Conservation (phyloP, 371 early-diverging fungal genomes). For the Syncephalastrum contaminatum region DNA sequence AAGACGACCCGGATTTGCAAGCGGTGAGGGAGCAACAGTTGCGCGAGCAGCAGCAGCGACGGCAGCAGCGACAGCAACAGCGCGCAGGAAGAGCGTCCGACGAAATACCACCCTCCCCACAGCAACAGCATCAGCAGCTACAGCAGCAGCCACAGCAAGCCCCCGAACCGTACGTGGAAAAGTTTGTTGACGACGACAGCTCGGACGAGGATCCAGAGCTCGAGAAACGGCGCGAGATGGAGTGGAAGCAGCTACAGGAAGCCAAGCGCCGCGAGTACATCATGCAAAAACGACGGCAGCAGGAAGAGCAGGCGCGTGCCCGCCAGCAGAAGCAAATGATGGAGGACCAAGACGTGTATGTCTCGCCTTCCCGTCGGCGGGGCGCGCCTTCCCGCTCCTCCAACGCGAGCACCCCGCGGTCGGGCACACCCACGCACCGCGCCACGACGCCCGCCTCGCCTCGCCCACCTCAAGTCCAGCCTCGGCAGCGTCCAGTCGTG, state of each 20-base stretch:
- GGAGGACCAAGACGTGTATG: slow-evolving; percentile 37
- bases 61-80: no score
- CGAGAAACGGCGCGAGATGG: slow-evolving; percentile 17
- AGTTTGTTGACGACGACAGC: slow-evolving; percentile 34
- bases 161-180: slow-evolving; percentile 15
- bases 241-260: slow-evolving; percentile 17
- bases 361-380: slow-evolving; percentile 57
- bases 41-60: no score
- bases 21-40: slow-evolving; percentile 2
- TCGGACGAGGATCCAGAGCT: slow-evolving; percentile 27
- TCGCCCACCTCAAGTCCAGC: slow-evolving; percentile 5
- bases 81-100: no score
- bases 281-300: slow-evolving; percentile 10
- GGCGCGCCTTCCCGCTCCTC: slow-evolving; percentile 11
- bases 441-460: slow-evolving; percentile 4
- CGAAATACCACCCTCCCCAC: no score
- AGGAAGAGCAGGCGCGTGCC: slow-evolving; percentile 13
- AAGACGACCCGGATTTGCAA: slow-evolving; percentile 19
- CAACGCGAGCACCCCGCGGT: slow-evolving; percentile 1
- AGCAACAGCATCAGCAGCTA: no score
- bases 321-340: slow-evolving; percentile 20
- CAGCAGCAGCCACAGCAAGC: background rate
- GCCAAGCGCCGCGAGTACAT: slow-evolving; percentile 16
- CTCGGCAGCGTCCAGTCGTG: slow-evolving; percentile 25
- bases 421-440: slow-evolving; percentile 4